A percentile compares a stretch with the other conserved stretches of the same genome.
Conservation (phyloP, 257 asterid genomes). For the Solanum bukasovii region DNA sequence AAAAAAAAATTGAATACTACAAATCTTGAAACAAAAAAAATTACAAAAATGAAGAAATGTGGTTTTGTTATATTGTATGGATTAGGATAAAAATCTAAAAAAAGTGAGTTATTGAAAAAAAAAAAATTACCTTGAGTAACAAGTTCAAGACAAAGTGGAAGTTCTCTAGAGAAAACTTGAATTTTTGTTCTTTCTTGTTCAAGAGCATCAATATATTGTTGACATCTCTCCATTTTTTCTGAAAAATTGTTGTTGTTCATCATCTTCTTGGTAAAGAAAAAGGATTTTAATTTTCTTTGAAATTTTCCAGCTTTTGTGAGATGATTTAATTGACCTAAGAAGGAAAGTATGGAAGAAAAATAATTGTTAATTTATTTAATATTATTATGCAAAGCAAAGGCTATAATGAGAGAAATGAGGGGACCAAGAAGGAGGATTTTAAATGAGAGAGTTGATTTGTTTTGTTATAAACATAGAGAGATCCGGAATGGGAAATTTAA, state of each 20-base stretch:
- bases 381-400: not conserved
- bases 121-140: constrained; percentile 57
- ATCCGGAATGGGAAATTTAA: constrained; percentile 21
- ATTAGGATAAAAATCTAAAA: not conserved
- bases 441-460: not conserved
- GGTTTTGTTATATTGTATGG: not conserved
- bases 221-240: constrained; percentile 48
- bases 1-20: not conserved
- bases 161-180: constrained; percentile 88
- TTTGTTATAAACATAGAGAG: constrained; percentile 32
- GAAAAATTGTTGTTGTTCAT: constrained; percentile 26
- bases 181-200: constrained; percentile 77
- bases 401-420: not conserved
- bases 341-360: not conserved
- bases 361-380: not conserved
- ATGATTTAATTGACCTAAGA: not conserved
- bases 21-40: not conserved
- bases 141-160: constrained; percentile 87
- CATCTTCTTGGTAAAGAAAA: constrained; percentile 1
- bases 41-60: not conserved
- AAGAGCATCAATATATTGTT: constrained; percentile 46
- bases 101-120: too few species aligned
- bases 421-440: constrained; percentile 4
- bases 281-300: not conserved
- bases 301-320: not conserved